Evolutionary conservation across 371 early-diverging fungal species (phyloP).

Genomic region (Dinochytrium kinnereticum): DNA sequence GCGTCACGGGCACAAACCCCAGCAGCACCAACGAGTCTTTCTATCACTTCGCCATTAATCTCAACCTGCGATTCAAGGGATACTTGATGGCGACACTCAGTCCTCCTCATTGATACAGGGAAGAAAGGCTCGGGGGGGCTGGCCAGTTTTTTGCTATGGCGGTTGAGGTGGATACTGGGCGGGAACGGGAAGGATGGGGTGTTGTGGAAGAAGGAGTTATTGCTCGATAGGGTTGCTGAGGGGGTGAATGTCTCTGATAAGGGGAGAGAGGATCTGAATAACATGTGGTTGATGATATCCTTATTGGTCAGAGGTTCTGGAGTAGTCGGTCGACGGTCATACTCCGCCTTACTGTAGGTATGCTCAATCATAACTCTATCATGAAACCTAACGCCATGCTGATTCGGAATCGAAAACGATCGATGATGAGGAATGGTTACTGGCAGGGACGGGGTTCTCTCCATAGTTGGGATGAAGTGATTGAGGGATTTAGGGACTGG

Average conservation of each 20-base stretch:
- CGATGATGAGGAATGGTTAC: too few relatives aligned
- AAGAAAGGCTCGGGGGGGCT: neutral
- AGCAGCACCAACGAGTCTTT: neutral
- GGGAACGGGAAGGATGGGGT: neutral
- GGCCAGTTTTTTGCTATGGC: too few relatives aligned
- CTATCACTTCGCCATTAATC: neutral
- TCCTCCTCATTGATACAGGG: neutral
- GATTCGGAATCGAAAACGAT: too few relatives aligned
- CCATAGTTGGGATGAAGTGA: neutral
- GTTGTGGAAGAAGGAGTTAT: neutral
- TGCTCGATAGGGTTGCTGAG: neutral
- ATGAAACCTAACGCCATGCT: conserved; percentile 9
- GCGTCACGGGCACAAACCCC: neutral
- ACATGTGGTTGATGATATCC: conserved; percentile 1
- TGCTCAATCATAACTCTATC: neutral
- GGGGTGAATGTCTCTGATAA: neutral
- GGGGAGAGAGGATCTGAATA: neutral
- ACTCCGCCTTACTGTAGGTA: conserved; percentile 1
- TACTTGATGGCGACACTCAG: neutral
- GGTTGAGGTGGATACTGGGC: neutral
- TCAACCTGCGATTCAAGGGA: neutral
- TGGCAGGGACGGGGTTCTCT: neutral
- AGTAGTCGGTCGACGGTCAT: neutral
- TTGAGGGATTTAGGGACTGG: neutral
- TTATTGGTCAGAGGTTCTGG: neutral